Evolutionary conservation across 139 green algal species (phyloP).

Genomic region (Haematococcus sp.): DNA sequence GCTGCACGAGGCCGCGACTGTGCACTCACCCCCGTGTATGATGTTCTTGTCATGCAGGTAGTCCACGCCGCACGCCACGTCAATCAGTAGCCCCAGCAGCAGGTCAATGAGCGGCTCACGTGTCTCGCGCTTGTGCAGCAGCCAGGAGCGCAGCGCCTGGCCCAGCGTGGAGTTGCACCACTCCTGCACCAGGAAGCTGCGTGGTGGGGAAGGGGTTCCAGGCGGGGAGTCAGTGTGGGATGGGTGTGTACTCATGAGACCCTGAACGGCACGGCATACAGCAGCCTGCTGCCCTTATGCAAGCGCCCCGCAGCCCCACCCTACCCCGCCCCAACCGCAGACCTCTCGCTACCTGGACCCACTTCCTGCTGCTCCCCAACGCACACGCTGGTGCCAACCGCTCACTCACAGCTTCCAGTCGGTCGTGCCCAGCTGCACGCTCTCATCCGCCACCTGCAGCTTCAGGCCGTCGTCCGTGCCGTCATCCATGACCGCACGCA

Average conservation of each 20-base stretch:
- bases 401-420: slow-evolving; percentile 21
- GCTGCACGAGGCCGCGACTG: too few relatives aligned
- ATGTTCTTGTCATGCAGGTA: slow-evolving; percentile 23
- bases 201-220: too few relatives aligned
- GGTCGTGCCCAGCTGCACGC: not conserved
- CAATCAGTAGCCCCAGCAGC: not conserved
- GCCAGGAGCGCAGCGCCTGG: slow-evolving; percentile 2
- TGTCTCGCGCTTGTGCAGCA: slow-evolving; percentile 2
- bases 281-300: too few relatives aligned
- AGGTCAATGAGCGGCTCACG: slow-evolving; percentile 4
- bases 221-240: too few relatives aligned
- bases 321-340: too few relatives aligned
- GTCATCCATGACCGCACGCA: not conserved
- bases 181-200: slow-evolving; percentile 17
- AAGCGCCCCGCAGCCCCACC: too few relatives aligned
- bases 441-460: not conserved
- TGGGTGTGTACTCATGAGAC: too few relatives aligned
- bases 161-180: slow-evolving; percentile 6
- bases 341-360: too few relatives aligned
- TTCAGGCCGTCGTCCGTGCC: slow-evolving; percentile 5
- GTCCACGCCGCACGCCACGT: slow-evolving; percentile 6
- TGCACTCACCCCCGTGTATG: slow-evolving; percentile 12
- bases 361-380: too few relatives aligned
- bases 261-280: too few relatives aligned
- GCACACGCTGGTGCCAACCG: too few relatives aligned